These are phyloP conservation scores for Didymella lethalis DNA, from an alignment of 2,329 filamentous ascomycete genomes.

Conservation along the genomic window DNA sequence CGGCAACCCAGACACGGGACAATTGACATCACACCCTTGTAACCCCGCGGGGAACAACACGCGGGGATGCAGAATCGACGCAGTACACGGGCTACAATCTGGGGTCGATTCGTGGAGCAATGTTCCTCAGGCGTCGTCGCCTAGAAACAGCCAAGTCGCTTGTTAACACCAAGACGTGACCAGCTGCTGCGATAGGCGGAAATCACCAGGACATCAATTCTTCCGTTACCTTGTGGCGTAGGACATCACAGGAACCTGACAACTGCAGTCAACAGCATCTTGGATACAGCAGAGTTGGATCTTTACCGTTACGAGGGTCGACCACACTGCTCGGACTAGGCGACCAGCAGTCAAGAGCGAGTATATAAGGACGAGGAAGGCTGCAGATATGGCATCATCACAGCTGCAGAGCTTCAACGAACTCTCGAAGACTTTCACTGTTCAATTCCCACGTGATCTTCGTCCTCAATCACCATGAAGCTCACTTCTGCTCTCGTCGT, in stretches of 20 bases:
- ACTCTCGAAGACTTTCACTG: conserved; percentile 5
- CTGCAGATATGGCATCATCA: conserved; percentile 17
- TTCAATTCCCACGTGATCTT: neutral
- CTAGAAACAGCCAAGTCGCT: conserved; percentile 20
- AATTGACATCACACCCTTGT: conserved; percentile 6
- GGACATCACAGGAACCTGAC: conserved; percentile 19
- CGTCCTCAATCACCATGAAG: conserved; percentile 26
- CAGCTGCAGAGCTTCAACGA: conserved; percentile 22
- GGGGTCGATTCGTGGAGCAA: conserved; percentile 25
- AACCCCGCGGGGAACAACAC: conserved; percentile 12
- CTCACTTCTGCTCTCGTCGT: conserved; percentile 26
- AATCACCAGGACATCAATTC: conserved; percentile 14
- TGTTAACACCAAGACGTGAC: conserved; percentile 19
- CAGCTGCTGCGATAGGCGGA: conserved; percentile 16
- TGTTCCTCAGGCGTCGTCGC: conserved; percentile 17
- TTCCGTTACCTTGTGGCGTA: conserved; percentile 21
- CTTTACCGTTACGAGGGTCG: conserved; percentile 8
- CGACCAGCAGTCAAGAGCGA: conserved; percentile 7
- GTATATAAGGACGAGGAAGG: conserved; percentile 19
- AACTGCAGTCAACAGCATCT: conserved; percentile 13
- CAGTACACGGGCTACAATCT: conserved; percentile 13
- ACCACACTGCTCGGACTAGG: conserved; percentile 2
- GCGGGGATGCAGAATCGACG: conserved; percentile 6
- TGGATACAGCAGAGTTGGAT: conserved; percentile 10
- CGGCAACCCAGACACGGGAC: conserved; percentile 10